phyloP scores from a whole-genome alignment of 1,284 basidiomycete species.

The Leccinum griseonigrum region DNA sequence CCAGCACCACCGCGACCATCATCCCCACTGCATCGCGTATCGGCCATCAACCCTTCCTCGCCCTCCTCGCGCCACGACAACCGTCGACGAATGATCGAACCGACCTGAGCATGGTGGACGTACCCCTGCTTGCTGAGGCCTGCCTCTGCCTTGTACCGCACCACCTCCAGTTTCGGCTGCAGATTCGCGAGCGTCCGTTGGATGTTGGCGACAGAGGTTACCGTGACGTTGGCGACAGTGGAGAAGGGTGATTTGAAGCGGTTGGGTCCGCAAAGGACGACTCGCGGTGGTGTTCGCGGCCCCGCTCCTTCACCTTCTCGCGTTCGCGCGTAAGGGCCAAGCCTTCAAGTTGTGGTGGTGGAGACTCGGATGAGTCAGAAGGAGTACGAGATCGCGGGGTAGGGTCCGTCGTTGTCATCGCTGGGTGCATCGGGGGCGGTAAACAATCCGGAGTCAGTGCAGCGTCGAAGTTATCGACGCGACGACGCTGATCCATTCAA shows the following conservation, averaged over 20 bases:
- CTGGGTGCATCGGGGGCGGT: slow-evolving; percentile 55
- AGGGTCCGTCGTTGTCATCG: slow-evolving; percentile 12
- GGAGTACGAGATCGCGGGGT: not conserved
- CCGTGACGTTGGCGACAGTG: slow-evolving; percentile 3
- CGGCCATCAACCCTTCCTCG: slow-evolving; percentile 36
- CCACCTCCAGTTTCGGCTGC: slow-evolving; percentile 51
- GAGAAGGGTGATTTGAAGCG: not conserved
- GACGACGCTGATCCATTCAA: slow-evolving; percentile 14
- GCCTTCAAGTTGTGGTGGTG: not conserved
- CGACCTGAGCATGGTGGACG: slow-evolving; percentile 36
- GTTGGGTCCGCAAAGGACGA: not conserved
- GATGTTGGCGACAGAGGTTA: slow-evolving; percentile 38
- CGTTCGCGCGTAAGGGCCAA: slow-evolving; percentile 20
- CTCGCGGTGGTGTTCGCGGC: not conserved
- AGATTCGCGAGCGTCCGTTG: slow-evolving; percentile 48
- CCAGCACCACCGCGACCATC: not conserved
- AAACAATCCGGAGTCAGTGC: not conserved
- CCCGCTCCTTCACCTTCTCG: slow-evolving; percentile 1
- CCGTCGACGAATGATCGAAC: slow-evolving; percentile 9
- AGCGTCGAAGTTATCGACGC: too few relatives aligned
- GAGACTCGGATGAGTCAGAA: not conserved
- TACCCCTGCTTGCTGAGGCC: slow-evolving; percentile 60
- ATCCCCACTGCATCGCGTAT: not conserved
- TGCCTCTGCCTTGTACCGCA: slow-evolving; percentile 68
- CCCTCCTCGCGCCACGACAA: slow-evolving; percentile 26